These are phyloP conservation scores for Podila clonocystis DNA, from an alignment of 192 early-diverging fungal species.

Conservation along the genomic window DNA sequence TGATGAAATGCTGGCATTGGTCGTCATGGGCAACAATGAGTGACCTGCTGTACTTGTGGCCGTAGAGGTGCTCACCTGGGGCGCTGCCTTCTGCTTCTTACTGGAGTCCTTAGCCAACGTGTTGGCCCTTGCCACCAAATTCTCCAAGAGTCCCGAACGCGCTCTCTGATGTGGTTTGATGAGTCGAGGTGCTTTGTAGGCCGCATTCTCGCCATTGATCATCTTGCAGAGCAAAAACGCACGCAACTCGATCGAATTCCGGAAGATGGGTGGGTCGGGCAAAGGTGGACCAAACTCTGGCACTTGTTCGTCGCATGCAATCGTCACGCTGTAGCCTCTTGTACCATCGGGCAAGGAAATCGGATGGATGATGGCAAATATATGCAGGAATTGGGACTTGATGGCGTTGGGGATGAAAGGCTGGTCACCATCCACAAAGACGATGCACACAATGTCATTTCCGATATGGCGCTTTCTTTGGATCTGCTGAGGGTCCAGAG, in stretches of 20 bases:
- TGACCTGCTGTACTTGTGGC: background rate
- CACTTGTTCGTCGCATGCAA: slow-evolving; percentile 58
- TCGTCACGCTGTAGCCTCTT: slow-evolving; percentile 21
- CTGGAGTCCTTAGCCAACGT: slow-evolving; percentile 38
- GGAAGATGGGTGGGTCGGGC: slow-evolving; percentile 57
- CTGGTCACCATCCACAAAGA: slow-evolving; percentile 63
- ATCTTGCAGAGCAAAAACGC: slow-evolving; percentile 56
- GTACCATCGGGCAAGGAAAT: slow-evolving; percentile 24
- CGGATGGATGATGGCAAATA: slow-evolving; percentile 61
- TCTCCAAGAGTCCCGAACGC: slow-evolving; percentile 59
- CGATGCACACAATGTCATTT: slow-evolving; percentile 71
- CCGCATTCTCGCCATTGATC: slow-evolving; percentile 67
- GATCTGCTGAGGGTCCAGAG: slow-evolving; percentile 75
- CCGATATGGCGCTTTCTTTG: slow-evolving; percentile 72
- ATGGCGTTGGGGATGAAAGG: slow-evolving; percentile 65
- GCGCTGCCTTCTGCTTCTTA: slow-evolving; percentile 1
- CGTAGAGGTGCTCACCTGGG: slow-evolving; percentile 3
- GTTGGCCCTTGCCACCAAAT: slow-evolving; percentile 52
- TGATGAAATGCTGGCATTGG: background rate
- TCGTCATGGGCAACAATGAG: background rate
- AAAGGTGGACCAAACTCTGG: slow-evolving; percentile 62
- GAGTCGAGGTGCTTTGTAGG: slow-evolving; percentile 62
- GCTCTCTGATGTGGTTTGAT: slow-evolving; percentile 57
- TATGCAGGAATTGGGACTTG: slow-evolving; percentile 67
- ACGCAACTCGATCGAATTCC: slow-evolving; percentile 39